Conservation (phyloP, 208 protist genomes). For the Tritrichomonas musculus region DNA sequence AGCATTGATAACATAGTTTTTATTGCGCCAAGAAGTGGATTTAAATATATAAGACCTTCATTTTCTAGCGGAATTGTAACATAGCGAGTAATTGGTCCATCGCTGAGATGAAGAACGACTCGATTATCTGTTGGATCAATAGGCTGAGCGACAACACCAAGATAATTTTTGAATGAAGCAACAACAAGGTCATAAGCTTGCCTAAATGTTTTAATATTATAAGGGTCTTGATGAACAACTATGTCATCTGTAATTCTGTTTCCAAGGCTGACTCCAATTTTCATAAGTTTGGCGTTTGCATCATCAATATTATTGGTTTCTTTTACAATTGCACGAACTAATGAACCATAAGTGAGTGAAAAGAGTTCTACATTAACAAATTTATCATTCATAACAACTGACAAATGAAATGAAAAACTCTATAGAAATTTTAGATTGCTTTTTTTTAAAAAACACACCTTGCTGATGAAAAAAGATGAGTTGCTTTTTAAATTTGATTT, state of each 20-base stretch:
- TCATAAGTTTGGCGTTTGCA: constrained; percentile 3
- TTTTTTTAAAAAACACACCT: too few relatives aligned
- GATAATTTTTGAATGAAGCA: constrained; percentile 21
- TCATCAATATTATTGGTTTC: constrained; percentile 26
- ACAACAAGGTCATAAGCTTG: neutral
- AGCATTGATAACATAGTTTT: neutral
- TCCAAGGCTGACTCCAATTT: neutral
- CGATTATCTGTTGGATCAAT: constrained; percentile 3
- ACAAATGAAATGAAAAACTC: too few relatives aligned
- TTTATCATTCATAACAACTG: neutral
- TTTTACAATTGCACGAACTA: neutral
- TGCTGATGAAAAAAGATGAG: too few relatives aligned
- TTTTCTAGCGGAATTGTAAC: constrained; percentile 6
- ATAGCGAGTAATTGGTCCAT: constrained; percentile 1
- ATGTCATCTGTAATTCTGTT: constrained; percentile 32
- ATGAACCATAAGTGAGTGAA: neutral
- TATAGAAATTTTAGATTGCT: too few relatives aligned
- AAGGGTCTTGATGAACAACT: neutral
- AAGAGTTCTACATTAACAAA: constrained; percentile 25
- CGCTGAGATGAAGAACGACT: neutral
- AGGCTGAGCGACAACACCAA: neutral
- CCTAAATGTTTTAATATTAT: neutral
- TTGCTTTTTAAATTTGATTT: too few relatives aligned
- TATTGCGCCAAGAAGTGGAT: neutral
- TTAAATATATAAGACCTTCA: neutral